Percentiles rank a stretch among this genome's conserved stretches.
These are phyloP conservation scores for Zalaria obscura DNA, from an alignment of 2,329 filamentous ascomycete species.

Conservation along the genomic window DNA sequence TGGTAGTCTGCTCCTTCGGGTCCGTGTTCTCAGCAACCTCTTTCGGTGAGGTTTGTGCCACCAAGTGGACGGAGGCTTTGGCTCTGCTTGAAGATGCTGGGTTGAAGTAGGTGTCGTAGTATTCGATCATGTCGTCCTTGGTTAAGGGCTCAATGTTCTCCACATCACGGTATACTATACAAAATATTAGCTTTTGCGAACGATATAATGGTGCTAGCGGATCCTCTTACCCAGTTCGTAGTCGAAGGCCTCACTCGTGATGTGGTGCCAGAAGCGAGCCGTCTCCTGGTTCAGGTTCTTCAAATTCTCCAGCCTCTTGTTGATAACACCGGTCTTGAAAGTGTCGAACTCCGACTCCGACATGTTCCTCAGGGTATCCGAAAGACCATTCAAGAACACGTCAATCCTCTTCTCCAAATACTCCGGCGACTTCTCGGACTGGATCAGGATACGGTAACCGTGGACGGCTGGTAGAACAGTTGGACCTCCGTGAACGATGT, in stretches of 20 bases:
- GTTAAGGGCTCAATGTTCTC: constrained; percentile 58
- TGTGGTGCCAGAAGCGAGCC: constrained; percentile 68
- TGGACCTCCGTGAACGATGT: constrained; percentile 80
- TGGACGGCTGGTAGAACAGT: constrained; percentile 58
- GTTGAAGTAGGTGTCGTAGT: constrained; percentile 62
- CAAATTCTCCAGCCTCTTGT: constrained; percentile 74
- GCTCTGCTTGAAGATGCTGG: constrained; percentile 57
- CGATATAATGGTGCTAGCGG: neutral
- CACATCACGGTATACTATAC: constrained; percentile 59
- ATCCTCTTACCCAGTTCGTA: constrained; percentile 61
- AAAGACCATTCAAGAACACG: constrained; percentile 59
- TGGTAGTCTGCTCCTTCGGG: constrained; percentile 26
- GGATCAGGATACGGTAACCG: constrained; percentile 79
- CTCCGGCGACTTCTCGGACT: constrained; percentile 73
- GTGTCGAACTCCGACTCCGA: constrained; percentile 71
- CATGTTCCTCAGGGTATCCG: constrained; percentile 58
- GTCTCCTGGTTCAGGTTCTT: constrained; percentile 87
- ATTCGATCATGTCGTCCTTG: constrained; percentile 66
- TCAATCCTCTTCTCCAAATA: constrained; percentile 85
- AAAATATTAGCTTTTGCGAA: constrained; percentile 1
- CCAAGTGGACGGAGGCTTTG: constrained; percentile 74
- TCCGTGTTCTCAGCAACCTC: constrained; percentile 19
- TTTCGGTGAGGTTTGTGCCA: constrained; percentile 45
- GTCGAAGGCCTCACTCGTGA: constrained; percentile 75
- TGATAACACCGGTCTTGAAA: constrained; percentile 80